phyloP scores from a whole-genome alignment of 441 rosid genomes.

The Eutrema salsugineum region DNA sequence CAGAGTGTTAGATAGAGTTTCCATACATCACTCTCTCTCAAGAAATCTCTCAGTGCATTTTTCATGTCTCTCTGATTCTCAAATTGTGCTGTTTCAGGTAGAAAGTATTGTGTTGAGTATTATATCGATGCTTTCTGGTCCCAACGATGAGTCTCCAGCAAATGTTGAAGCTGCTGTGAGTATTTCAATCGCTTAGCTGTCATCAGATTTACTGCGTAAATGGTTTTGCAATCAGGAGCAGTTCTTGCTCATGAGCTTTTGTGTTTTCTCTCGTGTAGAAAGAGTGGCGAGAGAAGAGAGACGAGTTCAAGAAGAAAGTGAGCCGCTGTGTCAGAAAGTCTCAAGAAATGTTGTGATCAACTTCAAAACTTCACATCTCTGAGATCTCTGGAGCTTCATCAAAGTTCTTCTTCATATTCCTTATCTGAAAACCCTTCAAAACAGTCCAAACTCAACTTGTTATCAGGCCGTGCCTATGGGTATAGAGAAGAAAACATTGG shows the following conservation, averaged over 20 bases:
- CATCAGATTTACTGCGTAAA: background rate
- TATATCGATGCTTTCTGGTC: slow-evolving; percentile 86
- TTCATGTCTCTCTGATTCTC: background rate
- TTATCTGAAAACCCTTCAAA: background rate
- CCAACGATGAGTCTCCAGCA: slow-evolving; percentile 87
- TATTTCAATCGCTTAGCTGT: slow-evolving; percentile 1
- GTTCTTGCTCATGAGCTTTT: background rate
- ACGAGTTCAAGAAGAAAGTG: slow-evolving; percentile 50
- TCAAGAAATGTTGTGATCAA: slow-evolving; percentile 47
- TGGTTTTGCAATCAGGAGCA: background rate
- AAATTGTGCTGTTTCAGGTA: slow-evolving; percentile 42
- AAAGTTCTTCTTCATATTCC: background rate
- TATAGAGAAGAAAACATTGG: too few species aligned
- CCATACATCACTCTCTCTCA: background rate
- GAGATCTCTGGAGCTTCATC: background rate
- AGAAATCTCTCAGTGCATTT: background rate
- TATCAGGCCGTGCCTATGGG: too few species aligned
- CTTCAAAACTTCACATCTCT: background rate
- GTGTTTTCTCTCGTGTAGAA: slow-evolving; percentile 33
- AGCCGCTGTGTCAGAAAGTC: slow-evolving; percentile 48
- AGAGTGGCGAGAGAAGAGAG: slow-evolving; percentile 50
- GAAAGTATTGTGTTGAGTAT: slow-evolving; percentile 84
- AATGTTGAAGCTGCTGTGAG: slow-evolving; percentile 89
- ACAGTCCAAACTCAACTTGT: background rate
- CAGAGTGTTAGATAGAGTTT: background rate